Conservation (phyloP, 495 filamentous ascomycete species). For the Pseudomonodictys pantanalensis region DNA sequence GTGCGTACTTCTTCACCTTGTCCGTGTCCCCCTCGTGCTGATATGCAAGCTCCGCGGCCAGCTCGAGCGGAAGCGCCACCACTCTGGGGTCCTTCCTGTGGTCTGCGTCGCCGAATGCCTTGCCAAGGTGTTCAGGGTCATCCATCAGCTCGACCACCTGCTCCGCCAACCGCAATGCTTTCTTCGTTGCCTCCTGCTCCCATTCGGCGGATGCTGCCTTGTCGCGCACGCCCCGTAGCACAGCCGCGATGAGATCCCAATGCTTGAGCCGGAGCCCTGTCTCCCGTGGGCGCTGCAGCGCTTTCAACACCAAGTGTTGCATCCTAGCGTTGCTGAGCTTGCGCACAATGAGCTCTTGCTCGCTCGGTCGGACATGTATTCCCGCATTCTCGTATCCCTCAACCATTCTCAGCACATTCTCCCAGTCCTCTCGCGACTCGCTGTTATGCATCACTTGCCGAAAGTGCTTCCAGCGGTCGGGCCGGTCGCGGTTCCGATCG, state of each 20-base stretch:
- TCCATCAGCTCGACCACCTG: constrained; percentile 40
- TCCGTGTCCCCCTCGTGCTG: constrained; percentile 37
- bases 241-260: constrained; percentile 22
- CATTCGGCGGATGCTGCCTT: constrained; percentile 32
- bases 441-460: constrained; percentile 32
- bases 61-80: constrained; percentile 39
- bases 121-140: constrained; percentile 32
- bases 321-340: constrained; percentile 26
- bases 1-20: constrained; percentile 41
- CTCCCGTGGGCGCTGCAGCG: constrained; percentile 30
- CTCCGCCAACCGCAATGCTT: constrained; percentile 37
- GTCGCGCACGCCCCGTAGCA: constrained; percentile 30
- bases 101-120: constrained; percentile 19
- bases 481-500: constrained; percentile 36
- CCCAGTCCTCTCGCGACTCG: constrained; percentile 35
- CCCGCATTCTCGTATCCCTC: constrained; percentile 33
- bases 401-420: constrained; percentile 40
- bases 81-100: constrained; percentile 36
- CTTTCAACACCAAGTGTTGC: constrained; percentile 36
- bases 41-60: constrained; percentile 38
- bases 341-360: constrained; percentile 36
- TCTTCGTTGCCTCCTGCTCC: constrained; percentile 29
- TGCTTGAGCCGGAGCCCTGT: constrained; percentile 37
- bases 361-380: constrained; percentile 4
- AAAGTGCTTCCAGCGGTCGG: constrained; percentile 27